A percentile compares a stretch with the other conserved stretches of the same genome.
Evolutionary conservation across 345 rosid species (phyloP).

Genomic region (Iberis pinnata): DNA sequence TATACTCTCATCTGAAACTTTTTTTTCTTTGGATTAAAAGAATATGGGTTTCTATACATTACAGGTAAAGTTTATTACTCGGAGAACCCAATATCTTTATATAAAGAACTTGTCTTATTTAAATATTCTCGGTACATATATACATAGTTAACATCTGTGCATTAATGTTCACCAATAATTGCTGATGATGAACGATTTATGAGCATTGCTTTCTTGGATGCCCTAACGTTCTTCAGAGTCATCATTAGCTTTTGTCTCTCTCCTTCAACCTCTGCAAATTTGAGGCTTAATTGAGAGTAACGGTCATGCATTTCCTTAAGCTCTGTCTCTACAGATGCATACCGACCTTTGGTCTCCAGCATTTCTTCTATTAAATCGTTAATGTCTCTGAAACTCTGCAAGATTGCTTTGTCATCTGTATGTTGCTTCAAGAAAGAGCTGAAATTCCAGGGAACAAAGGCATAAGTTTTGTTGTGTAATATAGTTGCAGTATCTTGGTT

Average conservation of each 20-base stretch:
- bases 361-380: conserved; percentile 77
- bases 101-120: not conserved
- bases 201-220: conserved; percentile 47
- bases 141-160: conserved; percentile 24
- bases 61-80: not conserved
- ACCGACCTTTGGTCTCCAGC: conserved; percentile 71
- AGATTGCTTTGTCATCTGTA: conserved; percentile 69
- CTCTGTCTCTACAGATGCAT: conserved; percentile 58
- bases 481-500: conserved; percentile 3
- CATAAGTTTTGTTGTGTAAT: conserved; percentile 5
- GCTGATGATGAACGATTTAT: conserved; percentile 47
- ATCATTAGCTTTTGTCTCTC: conserved; percentile 95
- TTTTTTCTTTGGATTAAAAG: too few species aligned
- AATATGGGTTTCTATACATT: not conserved
- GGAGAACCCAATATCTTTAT: not conserved
- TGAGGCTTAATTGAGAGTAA: conserved; percentile 89
- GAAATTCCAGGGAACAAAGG: conserved; percentile 26
- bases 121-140: not conserved
- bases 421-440: conserved; percentile 89
- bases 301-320: conserved; percentile 92
- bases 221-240: conserved; percentile 82
- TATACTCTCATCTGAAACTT: not conserved
- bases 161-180: conserved; percentile 41
- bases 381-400: conserved; percentile 89
- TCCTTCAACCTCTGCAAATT: conserved; percentile 97